Evolutionary conservation across 108 stramenopile genomes (phyloP), one percentile per base, ranked within the genome.

Genomic region (Cylindrotheca fusiformis): DNA sequence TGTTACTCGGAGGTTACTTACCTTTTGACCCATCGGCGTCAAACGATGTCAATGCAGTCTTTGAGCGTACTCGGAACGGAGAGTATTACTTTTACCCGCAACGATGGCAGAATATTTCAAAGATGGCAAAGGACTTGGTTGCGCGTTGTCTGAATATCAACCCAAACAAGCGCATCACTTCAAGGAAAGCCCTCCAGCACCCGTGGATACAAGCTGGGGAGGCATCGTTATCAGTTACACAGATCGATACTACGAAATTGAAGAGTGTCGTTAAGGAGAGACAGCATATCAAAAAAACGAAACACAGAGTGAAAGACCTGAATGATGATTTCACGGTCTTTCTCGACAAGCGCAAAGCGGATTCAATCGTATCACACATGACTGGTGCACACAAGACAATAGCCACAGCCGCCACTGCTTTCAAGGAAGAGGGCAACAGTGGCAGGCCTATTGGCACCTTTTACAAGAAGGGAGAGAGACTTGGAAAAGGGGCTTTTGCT

Each of bases 1-100:
- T 96, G 20, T 44, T 96, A 5, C 51, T 96, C 8, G 87, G 83
- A 18, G 91, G 91, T 1, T 87, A 85, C 52, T 82, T 84, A 24
- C 91, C 91, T 12, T 93, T 93, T 44, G 84, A 90, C 49, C 79
- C 86, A 12, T 80, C 78, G 68, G 75, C 69, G 36, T 75, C 79
- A 24, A 74, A 81, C 41, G 72, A 77, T 45, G 67, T 56, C 57
- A 57, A 72, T 2, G 46, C 55, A 44, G 71, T 72, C 0, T 72
- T 72, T 58, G 71, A 72, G 55, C 51, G 54, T 21, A 68, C 57
- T 0, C 60, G 70, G 18, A 63, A 61, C 31, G 62, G 71, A 6
- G 48, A 59, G 32, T 72, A 75, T 54, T 33, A 71, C 21, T 72
- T 72, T 58, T 57, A 65, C 52, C 71, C 63, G 6, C 63, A 72